These are phyloP conservation scores for Phytophthora colocasiae DNA, from an alignment of 352 stramenopile species.

Conservation along the genomic window DNA sequence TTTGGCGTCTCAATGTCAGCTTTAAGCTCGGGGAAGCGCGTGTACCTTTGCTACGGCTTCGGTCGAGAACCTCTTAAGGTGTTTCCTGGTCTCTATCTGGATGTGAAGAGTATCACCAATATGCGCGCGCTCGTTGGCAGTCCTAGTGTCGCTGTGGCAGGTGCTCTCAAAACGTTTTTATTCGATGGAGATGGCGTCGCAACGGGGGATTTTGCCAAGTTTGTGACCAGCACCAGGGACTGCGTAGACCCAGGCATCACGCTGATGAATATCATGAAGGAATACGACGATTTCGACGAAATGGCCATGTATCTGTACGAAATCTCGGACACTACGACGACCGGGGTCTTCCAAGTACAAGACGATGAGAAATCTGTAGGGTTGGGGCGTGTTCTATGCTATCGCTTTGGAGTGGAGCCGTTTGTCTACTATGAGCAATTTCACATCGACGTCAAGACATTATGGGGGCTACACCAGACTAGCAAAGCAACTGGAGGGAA, in stretches of 20 bases:
- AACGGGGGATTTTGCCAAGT: slow-evolving; percentile 69
- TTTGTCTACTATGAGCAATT: slow-evolving; percentile 68
- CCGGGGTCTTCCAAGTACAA: slow-evolving; percentile 58
- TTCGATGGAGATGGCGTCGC: slow-evolving; percentile 69
- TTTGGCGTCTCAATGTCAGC: slow-evolving; percentile 50
- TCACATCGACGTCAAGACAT: slow-evolving; percentile 66
- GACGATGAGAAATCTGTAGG: slow-evolving; percentile 41
- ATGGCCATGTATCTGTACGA: slow-evolving; percentile 83
- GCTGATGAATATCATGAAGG: slow-evolving; percentile 64
- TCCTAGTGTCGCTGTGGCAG: slow-evolving; percentile 47
- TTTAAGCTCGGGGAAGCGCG: slow-evolving; percentile 57
- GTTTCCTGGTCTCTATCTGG: slow-evolving; percentile 50
- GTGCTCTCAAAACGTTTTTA: slow-evolving; percentile 63
- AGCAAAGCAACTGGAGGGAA: slow-evolving; percentile 29
- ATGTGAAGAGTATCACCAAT: slow-evolving; percentile 70
- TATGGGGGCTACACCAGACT: slow-evolving; percentile 48
- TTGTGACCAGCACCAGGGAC: slow-evolving; percentile 45
- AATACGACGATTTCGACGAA: slow-evolving; percentile 66
- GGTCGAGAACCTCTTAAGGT: slow-evolving; percentile 62
- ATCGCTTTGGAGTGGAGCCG: slow-evolving; percentile 62
- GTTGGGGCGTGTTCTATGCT: slow-evolving; percentile 57
- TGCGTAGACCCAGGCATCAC: slow-evolving; percentile 50
- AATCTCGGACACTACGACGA: slow-evolving; percentile 45
- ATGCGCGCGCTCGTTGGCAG: slow-evolving; percentile 56
- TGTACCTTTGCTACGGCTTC: slow-evolving; percentile 76